Base-by-base conservation (phyloP, 306 rosid genomes). In the Mucuna pruriens region DNA sequence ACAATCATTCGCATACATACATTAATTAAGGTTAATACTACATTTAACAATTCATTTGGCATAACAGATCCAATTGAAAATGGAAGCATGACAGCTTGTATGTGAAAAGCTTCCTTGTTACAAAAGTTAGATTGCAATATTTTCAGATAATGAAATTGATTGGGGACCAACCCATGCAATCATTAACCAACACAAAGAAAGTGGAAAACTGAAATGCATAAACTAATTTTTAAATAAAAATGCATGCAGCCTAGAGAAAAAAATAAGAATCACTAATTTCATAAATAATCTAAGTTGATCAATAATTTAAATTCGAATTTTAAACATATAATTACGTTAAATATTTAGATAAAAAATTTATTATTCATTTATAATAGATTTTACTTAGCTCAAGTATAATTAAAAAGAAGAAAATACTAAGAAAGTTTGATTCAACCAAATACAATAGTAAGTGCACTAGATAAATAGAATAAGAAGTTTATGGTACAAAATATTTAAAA, bases 1-100 rank as follows among this genome's bases (percentile, higher is more conserved):
- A 22, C 58, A 72, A 49, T 72, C 26, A 78, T 72, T 42, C 23
- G 9, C 52, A 77, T 39, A 49, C 39, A 71, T 55, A n/a, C n/a
- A n/a, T n/a, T n/a, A n/a, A n/a, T 29, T 62, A 49, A 60, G 72
- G 23, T 61, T 74, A 81, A 64, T 62, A 29, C 48, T 16, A 34
- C 45, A 58, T 22, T 82, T 45, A 83, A 83, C 79, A 71, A 83
- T 77, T 61, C 57, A 19, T 83, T 82, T n/a, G 64, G 7, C 9
- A 39, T 71, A 78, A 71, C 75, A 4, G 62, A 71, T 13, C 69
- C 51, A 39, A 17, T 69, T 69, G 38, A 83, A 69, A 60, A 62
- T 76, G 74, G 64, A 29, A 77, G 29, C 79, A 77, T 71, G 86
- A 42, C 75, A 83, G 86, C 79, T 71, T 40, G n/a, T 40, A 62